Evolutionary conservation across 164 flowering plant genomes (phyloP).

Genomic region (Liquidambar formosana): DNA sequence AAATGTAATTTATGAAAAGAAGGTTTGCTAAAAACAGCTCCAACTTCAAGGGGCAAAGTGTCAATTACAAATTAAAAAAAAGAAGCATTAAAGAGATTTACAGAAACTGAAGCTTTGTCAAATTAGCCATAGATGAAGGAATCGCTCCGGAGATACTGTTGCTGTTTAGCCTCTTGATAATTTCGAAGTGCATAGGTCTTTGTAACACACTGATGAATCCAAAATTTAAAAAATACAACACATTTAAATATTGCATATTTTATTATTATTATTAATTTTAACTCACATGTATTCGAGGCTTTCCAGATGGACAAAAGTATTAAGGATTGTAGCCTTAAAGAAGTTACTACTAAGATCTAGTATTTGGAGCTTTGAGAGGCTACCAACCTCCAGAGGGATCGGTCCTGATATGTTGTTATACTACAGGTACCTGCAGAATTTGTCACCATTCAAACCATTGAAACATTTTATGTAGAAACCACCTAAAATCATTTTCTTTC

Average conservation of each 20-base stretch:
- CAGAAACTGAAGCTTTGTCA: conserved; percentile 84
- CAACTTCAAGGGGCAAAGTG: too few species aligned
- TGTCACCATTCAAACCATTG: background rate
- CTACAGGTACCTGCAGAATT: conserved; percentile 67
- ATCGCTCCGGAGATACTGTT: conserved; percentile 84
- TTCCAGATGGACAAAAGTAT: conserved; percentile 48
- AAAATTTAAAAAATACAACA: too few species aligned
- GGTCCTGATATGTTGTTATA: conserved; percentile 79
- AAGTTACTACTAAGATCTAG: conserved; percentile 79
- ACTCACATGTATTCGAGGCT: conserved; percentile 81
- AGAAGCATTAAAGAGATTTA: conserved; percentile 34
- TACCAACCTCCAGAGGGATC: conserved; percentile 75
- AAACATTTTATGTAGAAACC: too few species aligned
- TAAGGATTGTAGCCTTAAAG: conserved; percentile 64
- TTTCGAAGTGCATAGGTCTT: too few species aligned
- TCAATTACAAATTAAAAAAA: background rate
- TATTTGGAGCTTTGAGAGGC: conserved; percentile 63
- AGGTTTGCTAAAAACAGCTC: too few species aligned
- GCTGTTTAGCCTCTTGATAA: conserved; percentile 86
- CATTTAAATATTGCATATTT: too few species aligned
- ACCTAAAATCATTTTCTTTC: too few species aligned
- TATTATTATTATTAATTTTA: too few species aligned
- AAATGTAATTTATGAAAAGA: too few species aligned
- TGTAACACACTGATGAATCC: too few species aligned
- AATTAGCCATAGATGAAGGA: conserved; percentile 65